phyloP scores from a whole-genome alignment of 306 rosid genomes.

The Castanopsis chinensis region DNA sequence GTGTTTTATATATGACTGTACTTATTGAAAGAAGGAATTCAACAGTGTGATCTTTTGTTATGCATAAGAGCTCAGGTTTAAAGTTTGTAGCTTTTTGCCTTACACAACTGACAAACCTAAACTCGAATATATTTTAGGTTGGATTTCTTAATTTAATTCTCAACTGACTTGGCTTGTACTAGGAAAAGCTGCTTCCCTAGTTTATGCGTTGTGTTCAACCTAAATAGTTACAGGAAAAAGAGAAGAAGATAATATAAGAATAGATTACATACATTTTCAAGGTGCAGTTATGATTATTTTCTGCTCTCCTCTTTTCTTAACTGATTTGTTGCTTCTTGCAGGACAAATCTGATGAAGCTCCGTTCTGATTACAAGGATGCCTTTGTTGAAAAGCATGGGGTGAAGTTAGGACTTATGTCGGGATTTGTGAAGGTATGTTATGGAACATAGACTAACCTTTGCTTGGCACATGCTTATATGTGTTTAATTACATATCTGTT shows the following conservation, averaged over 20 bases:
- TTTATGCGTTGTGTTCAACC: not conserved
- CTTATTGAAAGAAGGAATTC: not conserved
- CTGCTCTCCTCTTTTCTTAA: slow-evolving; percentile 14
- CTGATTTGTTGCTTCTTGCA: slow-evolving; percentile 38
- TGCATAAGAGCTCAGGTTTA: not conserved
- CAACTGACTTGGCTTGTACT: not conserved
- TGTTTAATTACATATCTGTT: slow-evolving; percentile 7
- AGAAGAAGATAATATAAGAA: not conserved
- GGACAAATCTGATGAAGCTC: slow-evolving; percentile 92
- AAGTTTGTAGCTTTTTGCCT: not conserved
- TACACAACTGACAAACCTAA: not conserved
- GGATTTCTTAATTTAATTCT: not conserved
- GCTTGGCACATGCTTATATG: not conserved
- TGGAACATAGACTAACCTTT: slow-evolving; percentile 4
- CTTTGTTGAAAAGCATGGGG: slow-evolving; percentile 82
- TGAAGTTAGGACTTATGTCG: slow-evolving; percentile 84
- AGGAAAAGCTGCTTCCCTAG: not conserved
- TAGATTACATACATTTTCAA: not conserved
- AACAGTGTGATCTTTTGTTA: not conserved
- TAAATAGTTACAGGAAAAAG: not conserved
- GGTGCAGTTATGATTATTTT: not conserved
- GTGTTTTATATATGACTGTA: not conserved
- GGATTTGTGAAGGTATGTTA: slow-evolving; percentile 71
- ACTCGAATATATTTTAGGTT: not conserved
- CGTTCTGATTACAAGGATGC: slow-evolving; percentile 88